Conservation (phyloP, 2,329 filamentous ascomycete species). For the Ascochyta viciae-villosae region DNA sequence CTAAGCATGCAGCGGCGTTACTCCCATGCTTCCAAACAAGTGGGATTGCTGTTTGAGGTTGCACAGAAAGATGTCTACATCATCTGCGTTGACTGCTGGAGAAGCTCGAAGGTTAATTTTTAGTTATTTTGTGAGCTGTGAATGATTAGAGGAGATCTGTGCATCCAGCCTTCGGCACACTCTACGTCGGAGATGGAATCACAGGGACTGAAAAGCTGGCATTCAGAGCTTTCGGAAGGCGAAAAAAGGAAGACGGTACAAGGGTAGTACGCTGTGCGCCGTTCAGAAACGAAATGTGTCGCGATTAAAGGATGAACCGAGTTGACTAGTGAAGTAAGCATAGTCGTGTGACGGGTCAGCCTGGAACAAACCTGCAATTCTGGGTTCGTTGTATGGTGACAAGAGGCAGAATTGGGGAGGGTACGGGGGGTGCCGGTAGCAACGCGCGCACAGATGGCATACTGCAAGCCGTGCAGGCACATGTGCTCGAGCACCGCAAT, state of each 20-base stretch:
- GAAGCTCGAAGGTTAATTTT: background rate
- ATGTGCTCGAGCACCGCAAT: background rate
- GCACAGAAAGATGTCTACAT: background rate
- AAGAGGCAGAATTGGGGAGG: background rate
- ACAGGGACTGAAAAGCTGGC: background rate
- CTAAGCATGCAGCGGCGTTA: background rate
- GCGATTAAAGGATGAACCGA: background rate
- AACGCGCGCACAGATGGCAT: background rate
- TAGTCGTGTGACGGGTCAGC: background rate
- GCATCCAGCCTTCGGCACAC: background rate
- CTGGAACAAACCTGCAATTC: background rate
- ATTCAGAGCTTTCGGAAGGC: background rate
- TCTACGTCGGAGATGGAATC: background rate
- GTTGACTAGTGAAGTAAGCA: background rate
- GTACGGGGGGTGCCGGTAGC: background rate
- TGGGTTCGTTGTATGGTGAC: background rate
- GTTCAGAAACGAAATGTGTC: slow-evolving; percentile 6
- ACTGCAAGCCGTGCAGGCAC: background rate
- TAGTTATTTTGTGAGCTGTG: background rate
- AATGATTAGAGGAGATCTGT: too few species aligned
- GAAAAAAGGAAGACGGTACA: background rate
- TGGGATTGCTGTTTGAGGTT: background rate
- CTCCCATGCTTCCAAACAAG: background rate
- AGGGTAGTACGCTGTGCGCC: slow-evolving; percentile 3
- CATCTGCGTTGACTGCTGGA: background rate